Evolutionary conservation across 106 monocot species (phyloP).

Genomic region (Dendrobium chrysotoxum): DNA sequence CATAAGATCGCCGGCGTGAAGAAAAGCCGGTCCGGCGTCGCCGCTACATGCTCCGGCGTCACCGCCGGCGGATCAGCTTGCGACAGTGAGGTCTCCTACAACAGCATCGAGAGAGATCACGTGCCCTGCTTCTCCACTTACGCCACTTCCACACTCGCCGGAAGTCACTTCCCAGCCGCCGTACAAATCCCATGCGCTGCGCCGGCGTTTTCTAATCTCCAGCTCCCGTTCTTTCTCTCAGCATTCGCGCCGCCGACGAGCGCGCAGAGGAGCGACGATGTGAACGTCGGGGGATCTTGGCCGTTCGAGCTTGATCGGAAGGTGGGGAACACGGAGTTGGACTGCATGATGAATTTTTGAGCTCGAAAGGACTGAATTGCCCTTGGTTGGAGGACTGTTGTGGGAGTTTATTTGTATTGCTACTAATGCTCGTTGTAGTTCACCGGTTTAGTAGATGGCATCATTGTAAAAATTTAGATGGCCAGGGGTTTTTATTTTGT

Average conservation of each 20-base stretch:
- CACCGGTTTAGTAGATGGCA: too few species aligned
- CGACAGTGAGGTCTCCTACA: conserved; percentile 25
- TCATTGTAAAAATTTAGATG: too few species aligned
- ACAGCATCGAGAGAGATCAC: conserved; percentile 41
- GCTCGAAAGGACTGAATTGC: too few species aligned
- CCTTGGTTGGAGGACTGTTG: too few species aligned
- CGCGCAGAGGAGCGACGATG: neutral
- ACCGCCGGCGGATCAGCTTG: conserved; percentile 19
- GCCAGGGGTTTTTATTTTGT: too few species aligned
- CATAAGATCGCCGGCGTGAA: conserved; percentile 41
- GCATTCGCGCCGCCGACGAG: neutral
- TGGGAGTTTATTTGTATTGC: too few species aligned
- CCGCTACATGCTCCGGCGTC: conserved; percentile 3
- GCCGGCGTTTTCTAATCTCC: conserved; percentile 54
- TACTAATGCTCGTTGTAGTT: too few species aligned
- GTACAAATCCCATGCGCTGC: conserved; percentile 28
- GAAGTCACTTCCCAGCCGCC: conserved; percentile 1
- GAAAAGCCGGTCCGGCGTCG: conserved; percentile 30
- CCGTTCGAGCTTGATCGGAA: conserved; percentile 36
- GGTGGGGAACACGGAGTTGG: conserved; percentile 53
- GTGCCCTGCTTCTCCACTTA: conserved; percentile 98
- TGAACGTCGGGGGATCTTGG: conserved; percentile 14
- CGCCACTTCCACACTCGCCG: neutral
- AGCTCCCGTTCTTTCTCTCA: conserved; percentile 51
- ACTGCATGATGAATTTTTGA: conserved; percentile 58